Percentiles rank a stretch among this genome's conserved stretches.
Conservation (phyloP, 768 basidiomycete species). For the Amylocystis lapponica region DNA sequence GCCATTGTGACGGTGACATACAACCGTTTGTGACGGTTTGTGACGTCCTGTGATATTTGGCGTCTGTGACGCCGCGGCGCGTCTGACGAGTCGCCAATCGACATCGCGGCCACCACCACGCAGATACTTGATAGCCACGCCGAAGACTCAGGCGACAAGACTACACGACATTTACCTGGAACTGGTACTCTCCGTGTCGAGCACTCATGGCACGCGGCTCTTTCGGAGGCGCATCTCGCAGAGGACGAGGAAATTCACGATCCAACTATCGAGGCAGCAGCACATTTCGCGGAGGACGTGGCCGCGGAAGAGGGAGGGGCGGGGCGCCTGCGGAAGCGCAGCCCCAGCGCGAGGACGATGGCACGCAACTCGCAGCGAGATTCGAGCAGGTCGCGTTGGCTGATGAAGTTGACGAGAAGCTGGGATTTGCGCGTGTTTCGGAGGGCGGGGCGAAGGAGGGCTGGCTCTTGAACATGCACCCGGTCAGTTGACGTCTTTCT, state of each 20-base stretch:
- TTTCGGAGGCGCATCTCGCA: conserved; percentile 12
- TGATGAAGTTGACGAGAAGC: conserved; percentile 91
- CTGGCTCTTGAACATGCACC: conserved; percentile 99
- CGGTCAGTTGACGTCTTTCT: conserved; percentile 46
- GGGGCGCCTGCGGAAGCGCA: conserved; percentile 38
- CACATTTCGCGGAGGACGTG: conserved; percentile 42
- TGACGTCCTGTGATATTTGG: no score
- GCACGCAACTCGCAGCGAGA: conserved; percentile 76
- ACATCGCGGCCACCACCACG: no score
- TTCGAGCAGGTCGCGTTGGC: conserved; percentile 72
- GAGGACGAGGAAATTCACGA: conserved; percentile 32
- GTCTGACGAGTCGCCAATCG: no score
- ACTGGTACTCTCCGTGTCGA: no score
- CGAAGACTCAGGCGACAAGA: no score
- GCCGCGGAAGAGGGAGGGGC: conserved; percentile 44
- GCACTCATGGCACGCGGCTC: conserved; percentile 20
- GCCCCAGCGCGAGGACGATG: conserved; percentile 81
- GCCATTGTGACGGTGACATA: no score
- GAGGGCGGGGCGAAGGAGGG: conserved; percentile 78
- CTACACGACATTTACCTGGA: no score
- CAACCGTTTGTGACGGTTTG: no score
- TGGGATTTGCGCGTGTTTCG: conserved; percentile 79
- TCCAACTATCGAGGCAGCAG: conserved; percentile 31
- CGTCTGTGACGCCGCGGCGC: no score
- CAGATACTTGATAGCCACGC: no score